Evolutionary conservation across 169 alveolate genomes (phyloP), one percentile per base, ranked within the genome.

Genomic region (Cryptosporidium sp.): DNA sequence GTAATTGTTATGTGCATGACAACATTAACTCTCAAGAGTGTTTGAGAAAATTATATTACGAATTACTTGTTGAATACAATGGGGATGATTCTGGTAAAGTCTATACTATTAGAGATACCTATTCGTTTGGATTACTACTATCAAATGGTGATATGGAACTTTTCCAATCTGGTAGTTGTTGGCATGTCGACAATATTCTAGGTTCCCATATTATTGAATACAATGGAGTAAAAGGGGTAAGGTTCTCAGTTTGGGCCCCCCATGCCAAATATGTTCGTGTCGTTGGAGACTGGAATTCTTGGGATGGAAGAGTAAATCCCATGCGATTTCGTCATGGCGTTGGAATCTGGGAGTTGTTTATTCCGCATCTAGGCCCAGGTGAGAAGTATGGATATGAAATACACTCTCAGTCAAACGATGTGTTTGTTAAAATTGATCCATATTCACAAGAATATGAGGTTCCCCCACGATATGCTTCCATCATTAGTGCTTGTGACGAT

Each of bases 281-380:
- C 7, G 95, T 93, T 39, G 95, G 95, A 10, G 94, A 91, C 84
- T 93, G 95, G 95, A 93, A 93, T 84, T 89, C 72, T 12, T 93
- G 95, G 95, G 95, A 93, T 86, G 93, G 94, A 45, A 92, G 94
- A 37, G 95, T 84, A 12, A 93, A 93, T 62, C 95, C 95, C 29
- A 92, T 93, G 95, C 68, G 95, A 53, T 51, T 85, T 39, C 62
- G 94, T 23, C 69, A 85, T 68, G 95, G 92, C 31, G 91, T 80
- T 48, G 95, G 95, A 23, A 92, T 92, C 10, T 93, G 95, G 95
- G 95, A 93, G 44, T 45, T 93, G 61, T 93, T 92, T 61, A 87
- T 93, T 29, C 95, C 95, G 3, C 92, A 85, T 14, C 10, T 85
- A 45, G 87, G 87, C 18, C 75, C 93, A 4, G 94, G 94, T 37